Evolutionary conservation across 2,329 filamentous ascomycete species (phyloP).

Genomic region (Pyrenophora graminea): DNA sequence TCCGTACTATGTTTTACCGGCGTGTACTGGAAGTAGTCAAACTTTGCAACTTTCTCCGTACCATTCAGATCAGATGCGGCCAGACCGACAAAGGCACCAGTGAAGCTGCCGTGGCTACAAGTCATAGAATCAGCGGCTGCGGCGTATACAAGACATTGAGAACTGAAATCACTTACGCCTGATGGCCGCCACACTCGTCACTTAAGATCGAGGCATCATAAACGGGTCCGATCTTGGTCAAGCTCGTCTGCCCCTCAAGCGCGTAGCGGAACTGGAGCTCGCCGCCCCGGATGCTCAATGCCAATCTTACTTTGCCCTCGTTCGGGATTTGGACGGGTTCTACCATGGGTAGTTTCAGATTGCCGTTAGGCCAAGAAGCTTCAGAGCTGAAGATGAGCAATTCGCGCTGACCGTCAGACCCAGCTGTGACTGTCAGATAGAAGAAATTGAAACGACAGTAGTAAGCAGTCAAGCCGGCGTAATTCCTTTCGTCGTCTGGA

Average conservation of each 20-base stretch:
- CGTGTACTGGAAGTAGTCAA: constrained; percentile 41
- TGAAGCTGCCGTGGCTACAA: constrained; percentile 62
- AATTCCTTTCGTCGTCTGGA: constrained; percentile 63
- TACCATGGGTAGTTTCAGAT: constrained; percentile 51
- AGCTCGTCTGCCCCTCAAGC: constrained; percentile 49
- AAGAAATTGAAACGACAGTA: constrained; percentile 69
- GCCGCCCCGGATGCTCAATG: constrained; percentile 56
- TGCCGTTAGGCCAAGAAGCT: constrained; percentile 59
- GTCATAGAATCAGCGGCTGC: not conserved
- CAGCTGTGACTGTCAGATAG: constrained; percentile 63
- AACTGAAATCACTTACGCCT: constrained; percentile 34
- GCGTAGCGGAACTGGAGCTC: constrained; percentile 63
- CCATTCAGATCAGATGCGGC: constrained; percentile 43
- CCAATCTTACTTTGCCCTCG: constrained; percentile 60
- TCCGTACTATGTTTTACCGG: constrained; percentile 38
- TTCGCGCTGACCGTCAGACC: constrained; percentile 61
- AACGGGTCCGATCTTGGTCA: constrained; percentile 59
- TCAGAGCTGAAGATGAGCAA: constrained; percentile 62
- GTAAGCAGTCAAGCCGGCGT: constrained; percentile 64
- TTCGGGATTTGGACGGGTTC: constrained; percentile 57
- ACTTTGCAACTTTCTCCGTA: constrained; percentile 30
- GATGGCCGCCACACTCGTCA: constrained; percentile 67
- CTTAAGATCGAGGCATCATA: constrained; percentile 64
- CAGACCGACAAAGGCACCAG: constrained; percentile 55
- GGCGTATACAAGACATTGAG: not conserved